Evolutionary conservation across 345 rosid species (phyloP), one percentile per base, ranked within the genome.

Genomic region (Salix brachista): DNA sequence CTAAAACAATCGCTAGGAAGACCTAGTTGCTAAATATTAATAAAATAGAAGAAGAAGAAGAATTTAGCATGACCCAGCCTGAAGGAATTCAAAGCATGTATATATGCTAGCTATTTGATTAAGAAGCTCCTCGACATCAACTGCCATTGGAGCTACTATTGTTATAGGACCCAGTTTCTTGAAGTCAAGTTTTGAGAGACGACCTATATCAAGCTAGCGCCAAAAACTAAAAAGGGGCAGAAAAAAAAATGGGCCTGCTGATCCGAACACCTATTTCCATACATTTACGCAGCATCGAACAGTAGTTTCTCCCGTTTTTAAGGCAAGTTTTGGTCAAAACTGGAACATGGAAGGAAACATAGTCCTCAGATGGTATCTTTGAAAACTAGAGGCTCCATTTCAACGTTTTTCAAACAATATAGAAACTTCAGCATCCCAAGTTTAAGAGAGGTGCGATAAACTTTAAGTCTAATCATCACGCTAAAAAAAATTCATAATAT

Each of bases 1-100:
- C 76, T 67, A 69, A 80, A 82, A 83, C 83, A 83, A 84, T 52
- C 74, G 70, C 84, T 78, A 78, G 56, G 71, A 86, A 75, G 75
- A 82, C 84, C 85, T 80, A 82, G 72, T 74, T 66, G 41, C 26
- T 8, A 58, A 3, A 23, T 42, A 58, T 58, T 36, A 66, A 16
- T 30, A 66, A 30, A 66, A 30, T 34, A 32, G 44, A 66, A 21
- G 26, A 66, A 21, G 26, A 66, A 21, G 1, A 34, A 16, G 26
- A 17, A 32, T 6, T 18, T n/a, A 36, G 42, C 41, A 36, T 36
- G 69, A 37, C 42, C n/a, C 37, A 12, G 28, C 62, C 62, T 23
- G 28, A 58, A 9, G 64, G 25, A 58, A 23, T 58, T 58, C 28
- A 23, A 42, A 42, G 46, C 26, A 9, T 30, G 30, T 30, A 28